Evolutionary conservation across 1,139 yeast species (phyloP), one percentile per base, ranked within the genome.

Genomic region (Meyerozyma guilliermondii): DNA sequence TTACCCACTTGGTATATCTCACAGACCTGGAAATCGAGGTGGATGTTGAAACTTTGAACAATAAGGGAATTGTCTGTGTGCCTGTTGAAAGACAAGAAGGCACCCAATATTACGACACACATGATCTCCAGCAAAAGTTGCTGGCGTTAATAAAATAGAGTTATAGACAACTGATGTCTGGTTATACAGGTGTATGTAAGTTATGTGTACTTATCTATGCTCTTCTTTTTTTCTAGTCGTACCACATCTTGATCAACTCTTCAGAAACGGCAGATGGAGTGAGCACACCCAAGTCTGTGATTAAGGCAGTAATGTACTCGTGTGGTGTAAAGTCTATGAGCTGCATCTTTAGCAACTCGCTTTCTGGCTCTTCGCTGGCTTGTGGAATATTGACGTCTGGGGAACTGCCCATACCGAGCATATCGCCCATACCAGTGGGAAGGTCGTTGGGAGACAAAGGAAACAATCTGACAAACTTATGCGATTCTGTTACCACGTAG

Each of bases 241-340:
- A 91, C 98, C 98, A 94, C 77, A 94, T 88, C 66, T 92, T 92
- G 60, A 94, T 92, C 64, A 94, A 77, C 65, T 94, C 99, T 63
- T 94, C 98, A 27, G 96, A 85, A 33, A 94, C 98, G 0, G 98
- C 98, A 48, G 95, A 84, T 5, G 99, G 97, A 7, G 98, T 92
- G 55, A 94, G 74, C 1, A 92, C 97, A 14, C 98, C 99, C 53
- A 94, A 73, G 62, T 94, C 99, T 1, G 98, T 92, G 48, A 94
- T 88, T 53, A 94, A 75, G 5, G 98, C 98, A 2, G 98, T 92
- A 42, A 94, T 87, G 58, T 84, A 87, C 54, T 91, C 95, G 60
- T 92, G 97, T 10, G 97, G 96, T 0, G 99, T 94, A 64, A 89
- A 92, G 62, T 94, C 99, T 42, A 89, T 80, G 46, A 67, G 59